Evolutionary conservation across 805 yeast species (phyloP), one percentile per base, ranked within the genome.

Genomic region (Geotrichum ghanense): DNA sequence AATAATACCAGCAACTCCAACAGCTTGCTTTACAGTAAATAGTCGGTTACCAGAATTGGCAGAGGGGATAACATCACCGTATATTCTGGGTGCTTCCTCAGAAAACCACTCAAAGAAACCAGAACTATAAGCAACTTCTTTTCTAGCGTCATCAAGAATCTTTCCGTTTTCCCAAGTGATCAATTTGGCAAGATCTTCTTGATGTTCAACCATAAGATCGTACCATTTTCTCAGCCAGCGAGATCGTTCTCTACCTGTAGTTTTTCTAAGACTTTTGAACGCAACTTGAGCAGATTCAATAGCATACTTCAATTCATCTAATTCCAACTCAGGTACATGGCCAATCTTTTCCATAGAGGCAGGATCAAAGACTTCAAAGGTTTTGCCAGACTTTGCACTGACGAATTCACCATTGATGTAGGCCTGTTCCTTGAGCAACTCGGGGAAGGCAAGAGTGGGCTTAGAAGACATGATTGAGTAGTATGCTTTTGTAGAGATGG

Each of bases 31-130:
- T 50, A 77, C 53, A 3, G 86, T 69, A 46, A 79, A 54, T 50
- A 83, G 77, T 50, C 80, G 70, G 42, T 61, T 57, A 22, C 65
- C 53, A 1, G 73, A 60, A 50, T 65, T 68, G 45, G 73, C 67
- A 2, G 86, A 74, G n/a, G 74, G 73, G 46, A 83, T 76, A 16
- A 72, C 66, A 51, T 79, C 81, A n/a, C 90, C 92, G 46, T 76
- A 67, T 22, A 75, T 62, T 54, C 87, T 72, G 35, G 87, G 83
- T 5, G 90, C 90, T 54, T 79, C 84, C 61, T 83, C 92, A 25
- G 94, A 72, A 59, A 79, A 89, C 96, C 97, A 89, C 59, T 86
- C 88, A 61, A 85, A 83, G 63, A 83, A 88, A 4, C 84, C 75
- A 1, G 86, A 81, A 7, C 83, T 80, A 54, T 79, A 78, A 44